Base-by-base conservation (phyloP, 208 protist genomes). In the Giardia duodenalis region DNA sequence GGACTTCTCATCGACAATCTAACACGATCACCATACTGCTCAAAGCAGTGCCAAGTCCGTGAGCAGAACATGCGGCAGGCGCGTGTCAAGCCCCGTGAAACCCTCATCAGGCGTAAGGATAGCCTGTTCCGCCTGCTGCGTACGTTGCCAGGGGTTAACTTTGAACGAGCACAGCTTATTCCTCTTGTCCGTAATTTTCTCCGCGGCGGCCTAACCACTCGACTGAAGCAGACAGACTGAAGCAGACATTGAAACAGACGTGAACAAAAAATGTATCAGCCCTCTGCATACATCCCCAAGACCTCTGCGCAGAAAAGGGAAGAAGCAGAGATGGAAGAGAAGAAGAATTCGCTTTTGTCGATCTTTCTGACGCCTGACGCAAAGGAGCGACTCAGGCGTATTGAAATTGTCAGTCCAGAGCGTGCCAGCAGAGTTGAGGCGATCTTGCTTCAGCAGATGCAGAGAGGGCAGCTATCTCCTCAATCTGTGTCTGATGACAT, bases 1-100 rank as follows among this genome's bases (percentile, higher is more conserved):
- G 30, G 19, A 30, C 57, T 76, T 76, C 57, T 76, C 30, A 10
- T 76, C 57, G 57, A 76, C 30, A 76, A 76, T 30, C 57, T 76
- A 30, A 76, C 57, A 10, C 57, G 57, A 76, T 76, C 57, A 39
- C 57, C 57, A 30, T 76, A 76, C 30, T 76, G 57, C 30, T 39
- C 57, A 30, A 76, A 76, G 30, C 57, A 76, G 30, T 76, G 57
- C 57, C 57, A 76, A 76, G 57, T 76, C 30, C 57, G 57, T 10
- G 57, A 76, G 57, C 57, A 76, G 57, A 76, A 76, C 30, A 76
- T 76, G 57, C 57, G 57, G 30, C 57, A 76, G 57, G 57, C 57
- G 30, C 57, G 57, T 76, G 57, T 76, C 30, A 10, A 30, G 30
- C 57, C 57, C 10, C 57, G 57, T 76, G 57, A 76, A 30, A 76